Evolutionary conservation across 2,329 filamentous ascomycete genomes (phyloP), one percentile per base, ranked within the genome.

Genomic region (Alternaria metachromatica): DNA sequence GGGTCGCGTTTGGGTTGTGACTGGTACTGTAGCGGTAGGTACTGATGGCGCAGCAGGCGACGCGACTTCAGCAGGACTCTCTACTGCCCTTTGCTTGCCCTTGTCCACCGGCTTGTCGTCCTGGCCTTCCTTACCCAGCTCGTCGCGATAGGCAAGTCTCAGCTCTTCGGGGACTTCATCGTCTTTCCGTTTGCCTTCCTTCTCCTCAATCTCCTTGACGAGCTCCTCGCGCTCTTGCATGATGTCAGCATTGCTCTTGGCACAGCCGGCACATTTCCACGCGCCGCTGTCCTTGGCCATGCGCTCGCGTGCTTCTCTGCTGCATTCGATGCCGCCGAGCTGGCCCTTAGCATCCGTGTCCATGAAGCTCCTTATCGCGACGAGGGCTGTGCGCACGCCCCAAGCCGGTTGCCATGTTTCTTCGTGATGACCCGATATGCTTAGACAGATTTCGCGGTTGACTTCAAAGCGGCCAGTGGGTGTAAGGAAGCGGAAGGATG

Each of bases 401-500:
- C 96, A 99, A 1, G 96, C 96, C 0, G 96, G 96, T 85, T 97
- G 95, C 96, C 96, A 99, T 15, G 93, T 97, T 83, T 98, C 96
- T 80, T 98, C 96, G 82, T 99, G 96, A 81, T 97, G 95, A 3
- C 94, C 95, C 56, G 89, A 92, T 74, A 98, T 99, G 74, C 89
- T 93, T 15, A 99, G 88, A 78, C 96, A 99, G 72, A 99, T 98
- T 84, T 98, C 95, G 69, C 96, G 89, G 79, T 99, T 99, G 59
- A 94, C 90, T 81, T 98, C 96, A 82, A 99, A 99, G 65, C 96
- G 89, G 57, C 95, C 96, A 25, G 89, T 92, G 0, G 96, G 94
- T 0, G 96, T 98, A 7, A 93, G 86, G 84, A 99, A 98, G 73
- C 96, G 93, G 84, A 99, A 98, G n/a, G 89, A 92, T 0, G 96